Percentiles rank a stretch among this genome's conserved stretches.
These are phyloP conservation scores for Phaeosphaeria sp. DNA, from an alignment of 2,329 filamentous ascomycete species.

Conservation along the genomic window DNA sequence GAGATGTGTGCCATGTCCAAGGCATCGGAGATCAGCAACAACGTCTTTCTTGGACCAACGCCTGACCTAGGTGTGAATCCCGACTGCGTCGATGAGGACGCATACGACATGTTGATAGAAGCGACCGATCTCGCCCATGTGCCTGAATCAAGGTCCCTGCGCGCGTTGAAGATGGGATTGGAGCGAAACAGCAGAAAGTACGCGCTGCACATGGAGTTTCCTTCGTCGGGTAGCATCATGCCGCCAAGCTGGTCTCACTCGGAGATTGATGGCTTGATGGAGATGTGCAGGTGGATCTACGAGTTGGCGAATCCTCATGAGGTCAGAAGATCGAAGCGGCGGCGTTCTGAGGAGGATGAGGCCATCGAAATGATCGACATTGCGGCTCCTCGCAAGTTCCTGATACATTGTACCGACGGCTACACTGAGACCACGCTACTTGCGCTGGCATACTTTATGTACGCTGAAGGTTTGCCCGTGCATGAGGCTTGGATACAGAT, in stretches of 20 bases:
- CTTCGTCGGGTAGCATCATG: constrained; percentile 91
- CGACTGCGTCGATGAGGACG: constrained; percentile 54
- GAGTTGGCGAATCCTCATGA: constrained; percentile 73
- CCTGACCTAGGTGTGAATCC: constrained; percentile 68
- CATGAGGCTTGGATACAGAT: constrained; percentile 87
- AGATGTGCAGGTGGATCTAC: constrained; percentile 90
- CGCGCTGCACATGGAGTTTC: constrained; percentile 76
- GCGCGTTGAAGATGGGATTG: constrained; percentile 65
- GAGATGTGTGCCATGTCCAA: constrained; percentile 96
- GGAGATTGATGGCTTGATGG: constrained; percentile 83
- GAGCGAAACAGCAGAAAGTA: constrained; percentile 52
- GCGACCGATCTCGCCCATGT: constrained; percentile 84
- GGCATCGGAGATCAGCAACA: constrained; percentile 85
- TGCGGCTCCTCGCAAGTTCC: constrained; percentile 66
- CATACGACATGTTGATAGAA: constrained; percentile 87
- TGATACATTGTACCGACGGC: constrained; percentile 93
- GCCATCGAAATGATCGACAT: constrained; percentile 62
- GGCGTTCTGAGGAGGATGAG: constrained; percentile 57
- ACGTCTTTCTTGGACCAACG: constrained; percentile 90
- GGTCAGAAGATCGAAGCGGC: constrained; percentile 50
- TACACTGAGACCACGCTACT: constrained; percentile 95
- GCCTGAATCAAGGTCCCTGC: constrained; percentile 71
- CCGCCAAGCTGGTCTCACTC: constrained; percentile 82
- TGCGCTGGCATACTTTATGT: constrained; percentile 91
- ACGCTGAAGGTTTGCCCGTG: constrained; percentile 79